These are phyloP conservation scores for Nannochloropsis gaditana DNA, from an alignment of 108 stramenopile species.

Conservation along the genomic window DNA sequence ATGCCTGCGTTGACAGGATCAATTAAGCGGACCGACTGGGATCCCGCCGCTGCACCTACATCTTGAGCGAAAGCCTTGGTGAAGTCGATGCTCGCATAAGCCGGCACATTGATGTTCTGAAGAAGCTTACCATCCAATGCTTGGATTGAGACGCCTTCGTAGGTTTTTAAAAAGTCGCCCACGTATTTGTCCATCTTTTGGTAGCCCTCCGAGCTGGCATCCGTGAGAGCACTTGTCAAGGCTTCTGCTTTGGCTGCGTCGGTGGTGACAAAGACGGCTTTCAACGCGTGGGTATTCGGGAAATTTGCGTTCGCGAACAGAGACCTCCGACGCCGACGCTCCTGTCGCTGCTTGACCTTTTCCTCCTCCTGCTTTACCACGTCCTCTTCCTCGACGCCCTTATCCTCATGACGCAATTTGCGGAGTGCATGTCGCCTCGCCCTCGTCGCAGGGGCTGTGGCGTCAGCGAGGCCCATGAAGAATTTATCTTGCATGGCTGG, in stretches of 20 bases:
- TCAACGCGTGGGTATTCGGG: neutral
- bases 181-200: neutral
- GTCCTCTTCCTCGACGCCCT: neutral
- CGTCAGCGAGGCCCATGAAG: neutral
- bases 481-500: neutral
- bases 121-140: neutral
- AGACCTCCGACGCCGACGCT: slow-evolving; percentile 5
- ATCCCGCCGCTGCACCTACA: neutral
- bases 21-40: neutral
- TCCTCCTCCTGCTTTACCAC: neutral
- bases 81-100: neutral
- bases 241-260: neutral
- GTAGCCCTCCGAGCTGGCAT: neutral
- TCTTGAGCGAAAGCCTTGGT: slow-evolving; percentile 16
- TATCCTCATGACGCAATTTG: neutral
- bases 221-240: neutral
- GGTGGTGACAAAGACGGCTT: neutral
- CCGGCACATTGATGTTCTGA: slow-evolving; percentile 1
- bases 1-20: neutral
- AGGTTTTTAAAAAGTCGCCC: neutral
- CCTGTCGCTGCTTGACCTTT: neutral
- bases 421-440: neutral
- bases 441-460: slow-evolving; percentile 3
- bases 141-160: neutral
- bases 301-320: neutral